These are phyloP conservation scores for Globisporangium orthogonon DNA, from an alignment of 352 stramenopile species.

Conservation along the genomic window DNA sequence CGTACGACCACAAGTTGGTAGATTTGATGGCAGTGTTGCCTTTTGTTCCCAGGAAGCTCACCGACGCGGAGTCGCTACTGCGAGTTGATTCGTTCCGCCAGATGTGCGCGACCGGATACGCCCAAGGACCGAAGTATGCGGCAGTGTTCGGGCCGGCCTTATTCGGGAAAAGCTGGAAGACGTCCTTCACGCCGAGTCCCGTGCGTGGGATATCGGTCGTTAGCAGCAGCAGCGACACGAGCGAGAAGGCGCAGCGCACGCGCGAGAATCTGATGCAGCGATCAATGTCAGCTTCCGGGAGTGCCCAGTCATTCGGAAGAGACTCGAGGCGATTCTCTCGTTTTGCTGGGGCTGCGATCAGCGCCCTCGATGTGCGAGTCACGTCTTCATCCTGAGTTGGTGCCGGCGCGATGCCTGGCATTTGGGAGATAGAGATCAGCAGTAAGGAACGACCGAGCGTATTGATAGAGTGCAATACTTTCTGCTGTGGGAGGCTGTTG, in stretches of 20 bases:
- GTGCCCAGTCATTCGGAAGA: constrained; percentile 8
- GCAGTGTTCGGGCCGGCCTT: constrained; percentile 19
- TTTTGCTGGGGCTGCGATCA: neutral
- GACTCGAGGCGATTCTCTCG: neutral
- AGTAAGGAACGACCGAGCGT: too few species aligned
- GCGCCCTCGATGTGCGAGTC: neutral
- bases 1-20: constrained; percentile 23
- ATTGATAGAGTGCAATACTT: too few species aligned
- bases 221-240: constrained; percentile 28
- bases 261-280: constrained; percentile 20
- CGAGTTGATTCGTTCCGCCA: neutral
- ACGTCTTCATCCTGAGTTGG: neutral
- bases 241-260: constrained; percentile 24
- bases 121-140: constrained; percentile 36
- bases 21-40: constrained; percentile 9
- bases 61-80: neutral
- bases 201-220: constrained; percentile 50
- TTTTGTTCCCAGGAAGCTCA: constrained; percentile 14
- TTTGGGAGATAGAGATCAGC: neutral
- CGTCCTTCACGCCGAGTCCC: constrained; percentile 21
- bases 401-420: neutral
- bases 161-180: constrained; percentile 20
- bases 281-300: constrained; percentile 21
- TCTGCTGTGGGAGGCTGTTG: too few species aligned
- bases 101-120: constrained; percentile 36